Evolutionary conservation across 1,139 yeast genomes (phyloP).

Genomic region (Yamadazyma epiphylla): DNA sequence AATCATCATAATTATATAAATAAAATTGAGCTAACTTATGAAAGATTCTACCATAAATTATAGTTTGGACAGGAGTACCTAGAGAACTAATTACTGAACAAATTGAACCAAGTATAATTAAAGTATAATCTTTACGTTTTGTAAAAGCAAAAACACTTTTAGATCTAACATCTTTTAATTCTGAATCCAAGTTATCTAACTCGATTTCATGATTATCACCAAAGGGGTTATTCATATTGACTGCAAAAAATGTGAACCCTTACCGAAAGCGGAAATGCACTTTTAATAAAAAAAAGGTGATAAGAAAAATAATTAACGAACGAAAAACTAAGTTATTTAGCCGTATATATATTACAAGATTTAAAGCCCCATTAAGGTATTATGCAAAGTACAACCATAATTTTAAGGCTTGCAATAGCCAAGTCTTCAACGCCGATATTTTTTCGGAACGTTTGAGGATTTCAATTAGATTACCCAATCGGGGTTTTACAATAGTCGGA

Average conservation of each 20-base stretch:
- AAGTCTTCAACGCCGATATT: constrained; percentile 2
- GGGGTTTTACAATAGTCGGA: constrained; percentile 11
- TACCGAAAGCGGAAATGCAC: too few species aligned
- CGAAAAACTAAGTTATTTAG: too few species aligned
- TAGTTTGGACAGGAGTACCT: constrained; percentile 60
- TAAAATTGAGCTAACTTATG: constrained; percentile 41
- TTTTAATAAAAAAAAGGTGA: neutral
- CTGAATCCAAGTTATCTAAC: constrained; percentile 4
- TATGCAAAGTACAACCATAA: too few species aligned
- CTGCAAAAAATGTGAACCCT: neutral
- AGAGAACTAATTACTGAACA: constrained; percentile 39
- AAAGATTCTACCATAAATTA: constrained; percentile 66
- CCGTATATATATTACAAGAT: too few species aligned
- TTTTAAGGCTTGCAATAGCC: constrained; percentile 4
- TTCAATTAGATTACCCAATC: constrained; percentile 10
- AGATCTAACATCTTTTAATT: constrained; percentile 3
- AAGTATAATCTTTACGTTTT: constrained; percentile 18
- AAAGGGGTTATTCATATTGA: neutral
- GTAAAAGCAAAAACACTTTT: constrained; percentile 27
- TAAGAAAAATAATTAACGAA: neutral
- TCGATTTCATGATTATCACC: constrained; percentile 4
- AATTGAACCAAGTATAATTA: constrained; percentile 18
- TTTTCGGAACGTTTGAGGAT: too few species aligned
- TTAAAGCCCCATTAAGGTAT: too few species aligned
- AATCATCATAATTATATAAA: constrained; percentile 20